Percentiles rank a stretch among this genome's conserved stretches.
Conservation (phyloP, 1,284 basidiomycete species). For the Sanghuangporus sanghuang region DNA sequence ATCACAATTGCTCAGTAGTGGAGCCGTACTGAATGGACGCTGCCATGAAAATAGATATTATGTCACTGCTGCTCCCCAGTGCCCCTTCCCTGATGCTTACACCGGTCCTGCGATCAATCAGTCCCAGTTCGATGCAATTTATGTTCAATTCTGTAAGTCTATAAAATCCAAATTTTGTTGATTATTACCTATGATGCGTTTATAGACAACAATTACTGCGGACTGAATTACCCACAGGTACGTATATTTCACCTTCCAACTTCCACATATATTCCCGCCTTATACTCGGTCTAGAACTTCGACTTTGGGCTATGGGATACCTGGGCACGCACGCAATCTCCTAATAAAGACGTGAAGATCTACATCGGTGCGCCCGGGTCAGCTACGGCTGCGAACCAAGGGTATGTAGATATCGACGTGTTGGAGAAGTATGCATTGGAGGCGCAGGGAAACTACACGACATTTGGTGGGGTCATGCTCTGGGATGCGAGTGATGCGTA, state of each 20-base stretch:
- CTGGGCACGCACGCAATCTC: slow-evolving; percentile 22
- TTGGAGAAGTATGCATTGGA: slow-evolving; percentile 17
- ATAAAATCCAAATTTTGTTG: not conserved
- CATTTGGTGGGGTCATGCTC: slow-evolving; percentile 19
- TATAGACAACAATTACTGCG: slow-evolving; percentile 23
- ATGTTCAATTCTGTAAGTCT: slow-evolving; percentile 23
- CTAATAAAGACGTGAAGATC: slow-evolving; percentile 24
- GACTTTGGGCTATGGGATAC: slow-evolving; percentile 20
- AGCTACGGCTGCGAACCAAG: slow-evolving; percentile 20
- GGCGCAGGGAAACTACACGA: slow-evolving; percentile 18
- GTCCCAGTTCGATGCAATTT: slow-evolving; percentile 23
- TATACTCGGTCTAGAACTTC: slow-evolving; percentile 7
- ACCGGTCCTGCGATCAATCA: slow-evolving; percentile 21
- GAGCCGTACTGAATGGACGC: not conserved
- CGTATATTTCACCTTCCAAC: not conserved
- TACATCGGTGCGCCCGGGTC: slow-evolving; percentile 25
- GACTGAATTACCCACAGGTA: slow-evolving; percentile 19
- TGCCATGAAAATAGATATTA: slow-evolving; percentile 16
- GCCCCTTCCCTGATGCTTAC: slow-evolving; percentile 23
- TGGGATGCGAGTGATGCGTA: slow-evolving; percentile 19
- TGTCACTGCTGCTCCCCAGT: slow-evolving; percentile 23
- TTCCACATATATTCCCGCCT: not conserved
- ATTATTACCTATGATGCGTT: not conserved
- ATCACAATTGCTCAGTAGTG: not conserved
- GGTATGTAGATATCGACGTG: slow-evolving; percentile 18